Base-by-base conservation (phyloP, 2,329 filamentous ascomycete genomes). In the Apiospora marii region DNA sequence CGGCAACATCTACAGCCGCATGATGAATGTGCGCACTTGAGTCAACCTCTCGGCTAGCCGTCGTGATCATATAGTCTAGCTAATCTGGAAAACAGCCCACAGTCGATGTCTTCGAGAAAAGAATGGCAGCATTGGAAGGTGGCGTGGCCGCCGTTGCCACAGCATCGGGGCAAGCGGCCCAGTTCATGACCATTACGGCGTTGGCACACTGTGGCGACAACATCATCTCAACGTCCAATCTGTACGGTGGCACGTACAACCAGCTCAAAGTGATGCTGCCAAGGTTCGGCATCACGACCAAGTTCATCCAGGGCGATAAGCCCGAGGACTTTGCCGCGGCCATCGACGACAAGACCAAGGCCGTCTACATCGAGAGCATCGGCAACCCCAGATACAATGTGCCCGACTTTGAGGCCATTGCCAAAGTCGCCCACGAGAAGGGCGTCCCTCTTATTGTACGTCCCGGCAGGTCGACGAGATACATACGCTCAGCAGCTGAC, bases 171-270 rank as follows among this genome's bases (percentile, higher is more conserved):
- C 95, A 98, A 83, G 90, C 94, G 3, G 96, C 96, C 1, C 95
- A 98, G 81, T 98, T 98, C 86, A 95, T 98, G 87, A 87, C 94
- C 72, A 92, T 98, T 79, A 88, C 91, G 34, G 92, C 95, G 8
- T 91, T 98, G n/a, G 94, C 94, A 5, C 91, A 94, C 74, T 89
- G 91, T 0, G 96, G 96, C 68, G 95, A 98, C 87, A 98, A 98
- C 86, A 97, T 98, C 77, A 90, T 98, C 70, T 92, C 94, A 16
- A 98, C 96, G 8, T 92, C 92, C 69, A 97, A 97, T 84, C 87
- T 98, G 72, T 98, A 98, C 84, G 95, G 95, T 76, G 95, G 95
- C 81, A 98, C 96, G 22, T 98, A 98, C 87, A 98, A 98, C 85
- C 96, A 98, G 86, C 91, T 98, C 85, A 98, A 98, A 85, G 95